Conservation (phyloP, 73 alveolate genomes). For the Blepharisma stoltei region DNA sequence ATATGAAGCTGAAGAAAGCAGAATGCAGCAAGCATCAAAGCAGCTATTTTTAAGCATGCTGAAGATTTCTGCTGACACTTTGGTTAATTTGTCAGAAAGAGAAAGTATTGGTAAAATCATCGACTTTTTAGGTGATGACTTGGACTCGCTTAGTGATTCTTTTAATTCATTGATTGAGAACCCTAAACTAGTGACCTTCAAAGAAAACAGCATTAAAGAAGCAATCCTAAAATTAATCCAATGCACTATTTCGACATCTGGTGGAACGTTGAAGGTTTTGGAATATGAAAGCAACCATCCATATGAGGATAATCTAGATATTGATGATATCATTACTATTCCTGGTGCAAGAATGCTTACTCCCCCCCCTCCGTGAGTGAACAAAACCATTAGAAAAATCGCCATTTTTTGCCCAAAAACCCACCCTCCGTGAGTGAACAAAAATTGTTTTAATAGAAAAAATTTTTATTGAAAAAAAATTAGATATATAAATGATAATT, state of each 20-base stretch:
- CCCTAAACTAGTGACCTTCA: background rate
- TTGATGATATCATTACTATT: constrained; percentile 13
- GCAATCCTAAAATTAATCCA: background rate
- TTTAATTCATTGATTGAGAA: background rate
- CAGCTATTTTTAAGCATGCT: background rate
- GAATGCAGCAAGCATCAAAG: constrained; percentile 5
- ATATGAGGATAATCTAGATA: constrained; percentile 14
- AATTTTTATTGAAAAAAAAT: no score
- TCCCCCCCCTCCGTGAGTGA: no score
- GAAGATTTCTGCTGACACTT: background rate
- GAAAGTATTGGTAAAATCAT: no score
- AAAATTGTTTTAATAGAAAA: no score
- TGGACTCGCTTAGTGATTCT: no score
- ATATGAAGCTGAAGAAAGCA: background rate
- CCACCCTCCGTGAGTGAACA: no score
- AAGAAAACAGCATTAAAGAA: background rate
- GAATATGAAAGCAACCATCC: constrained; percentile 22
- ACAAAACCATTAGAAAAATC: no score
- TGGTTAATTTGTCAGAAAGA: no score
- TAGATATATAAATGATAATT: no score
- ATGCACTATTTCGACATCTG: background rate
- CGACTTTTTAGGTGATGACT: no score
- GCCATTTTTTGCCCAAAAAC: no score
- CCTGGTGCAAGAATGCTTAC: constrained; percentile 25
- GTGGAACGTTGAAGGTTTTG: background rate